Evolutionary conservation across 371 early-diverging fungal genomes (phyloP).

Genomic region (Mortierella sp.): DNA sequence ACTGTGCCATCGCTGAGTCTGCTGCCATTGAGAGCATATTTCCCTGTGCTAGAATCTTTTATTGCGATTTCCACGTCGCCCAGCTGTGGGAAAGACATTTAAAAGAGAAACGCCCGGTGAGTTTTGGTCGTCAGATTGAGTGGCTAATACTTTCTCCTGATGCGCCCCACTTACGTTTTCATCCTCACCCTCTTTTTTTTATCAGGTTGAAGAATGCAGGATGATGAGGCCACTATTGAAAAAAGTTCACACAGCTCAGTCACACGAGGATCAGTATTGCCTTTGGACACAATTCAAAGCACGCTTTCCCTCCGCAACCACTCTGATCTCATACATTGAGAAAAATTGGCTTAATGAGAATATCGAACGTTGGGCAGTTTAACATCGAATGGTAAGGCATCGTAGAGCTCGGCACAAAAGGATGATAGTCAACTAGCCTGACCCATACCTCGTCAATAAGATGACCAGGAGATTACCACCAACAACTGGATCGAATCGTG

Average conservation of each 20-base stretch:
- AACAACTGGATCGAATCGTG: too few relatives aligned
- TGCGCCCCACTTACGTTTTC: background rate
- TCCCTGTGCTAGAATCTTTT: conserved; percentile 8
- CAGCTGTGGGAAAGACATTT: conserved; percentile 22
- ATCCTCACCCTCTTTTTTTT: conserved; percentile 7
- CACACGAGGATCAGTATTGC: conserved; percentile 10
- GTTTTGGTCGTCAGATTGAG: conserved; percentile 10
- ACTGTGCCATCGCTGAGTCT: conserved; percentile 22
- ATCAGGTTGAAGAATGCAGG: conserved; percentile 15
- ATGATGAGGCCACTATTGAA: conserved; percentile 21
- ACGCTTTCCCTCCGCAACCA: too few relatives aligned
- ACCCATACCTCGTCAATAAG: too few relatives aligned
- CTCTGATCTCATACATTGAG: too few relatives aligned
- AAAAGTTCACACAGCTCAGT: conserved; percentile 8
- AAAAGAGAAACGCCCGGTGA: conserved; percentile 17
- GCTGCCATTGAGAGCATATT: conserved; percentile 3
- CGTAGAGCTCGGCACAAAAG: too few relatives aligned
- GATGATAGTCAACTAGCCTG: too few relatives aligned
- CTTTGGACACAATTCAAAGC: conserved; percentile 16
- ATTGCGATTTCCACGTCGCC: conserved; percentile 8
- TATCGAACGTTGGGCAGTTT: too few relatives aligned
- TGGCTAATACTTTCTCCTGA: conserved; percentile 5
- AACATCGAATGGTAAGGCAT: too few relatives aligned
- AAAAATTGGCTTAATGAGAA: too few relatives aligned
- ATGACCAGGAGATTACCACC: too few relatives aligned